Evolutionary conservation across 768 basidiomycete genomes (phyloP).

Genomic region (Phylloporus scabripes): DNA sequence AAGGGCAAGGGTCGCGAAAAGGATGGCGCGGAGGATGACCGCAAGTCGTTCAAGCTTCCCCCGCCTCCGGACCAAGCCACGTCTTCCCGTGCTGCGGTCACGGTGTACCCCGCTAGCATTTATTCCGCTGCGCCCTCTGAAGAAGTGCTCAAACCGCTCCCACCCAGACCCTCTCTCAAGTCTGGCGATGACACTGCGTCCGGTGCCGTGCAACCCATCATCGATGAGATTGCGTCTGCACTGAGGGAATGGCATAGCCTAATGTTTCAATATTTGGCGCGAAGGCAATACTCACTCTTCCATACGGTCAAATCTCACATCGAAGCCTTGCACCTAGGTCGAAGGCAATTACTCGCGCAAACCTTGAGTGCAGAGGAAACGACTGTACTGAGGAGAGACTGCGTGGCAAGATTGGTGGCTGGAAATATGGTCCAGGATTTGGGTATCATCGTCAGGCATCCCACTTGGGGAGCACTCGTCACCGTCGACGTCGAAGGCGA

Average conservation of each 20-base stretch:
- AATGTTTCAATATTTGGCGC: slow-evolving; percentile 86
- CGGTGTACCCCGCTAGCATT: slow-evolving; percentile 71
- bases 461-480: slow-evolving; percentile 83
- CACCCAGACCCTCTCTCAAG: slow-evolving; percentile 90
- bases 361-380: slow-evolving; percentile 87
- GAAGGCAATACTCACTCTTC: slow-evolving; percentile 87
- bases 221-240: slow-evolving; percentile 96
- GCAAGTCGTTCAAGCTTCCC: slow-evolving; percentile 66
- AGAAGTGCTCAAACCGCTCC: slow-evolving; percentile 64
- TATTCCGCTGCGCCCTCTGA: slow-evolving; percentile 68
- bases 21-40: slow-evolving; percentile 58
- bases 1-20: slow-evolving; percentile 51
- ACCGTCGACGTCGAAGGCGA: slow-evolving; percentile 87
- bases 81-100: slow-evolving; percentile 63
- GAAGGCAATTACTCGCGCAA: slow-evolving; percentile 83
- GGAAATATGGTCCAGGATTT: slow-evolving; percentile 90
- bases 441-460: slow-evolving; percentile 95
- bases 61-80: slow-evolving; percentile 73
- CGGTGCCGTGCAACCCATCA: slow-evolving; percentile 79
- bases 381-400: slow-evolving; percentile 71
- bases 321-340: slow-evolving; percentile 85
- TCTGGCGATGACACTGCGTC: slow-evolving; percentile 90
- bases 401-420: slow-evolving; percentile 79
- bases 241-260: slow-evolving; percentile 92
- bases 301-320: slow-evolving; percentile 82